Percentiles rank a stretch among this genome's conserved stretches.
Evolutionary conservation across 306 rosid genomes (phyloP).

Genomic region (Cicer arietinum): DNA sequence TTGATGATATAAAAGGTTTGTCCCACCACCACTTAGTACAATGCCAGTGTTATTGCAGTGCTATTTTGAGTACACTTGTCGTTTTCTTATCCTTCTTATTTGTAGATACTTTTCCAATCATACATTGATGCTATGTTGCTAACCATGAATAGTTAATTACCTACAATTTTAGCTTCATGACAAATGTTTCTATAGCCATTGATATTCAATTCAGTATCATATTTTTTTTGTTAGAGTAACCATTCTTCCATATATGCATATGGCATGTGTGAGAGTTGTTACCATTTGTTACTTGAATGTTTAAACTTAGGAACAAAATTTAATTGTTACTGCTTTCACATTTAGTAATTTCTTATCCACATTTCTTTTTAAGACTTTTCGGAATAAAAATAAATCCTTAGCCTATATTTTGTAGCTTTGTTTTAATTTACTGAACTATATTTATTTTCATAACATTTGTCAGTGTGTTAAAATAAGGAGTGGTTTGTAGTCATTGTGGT

Average conservation of each 20-base stretch:
- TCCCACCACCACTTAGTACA: constrained; percentile 44
- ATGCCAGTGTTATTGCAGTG: constrained; percentile 24
- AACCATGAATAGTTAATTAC: constrained; percentile 22
- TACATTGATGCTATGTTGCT: constrained; percentile 14
- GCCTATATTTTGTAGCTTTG: not conserved
- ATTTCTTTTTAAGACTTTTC: not conserved
- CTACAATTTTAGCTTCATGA: constrained; percentile 45
- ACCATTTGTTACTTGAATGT: not conserved
- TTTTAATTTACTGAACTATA: not conserved
- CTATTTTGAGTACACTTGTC: constrained; percentile 39
- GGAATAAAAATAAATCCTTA: not conserved
- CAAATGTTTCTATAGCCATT: constrained; percentile 20
- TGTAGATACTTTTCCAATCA: constrained; percentile 20
- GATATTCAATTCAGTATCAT: constrained; percentile 18
- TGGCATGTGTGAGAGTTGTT: constrained; percentile 28
- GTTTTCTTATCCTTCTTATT: constrained; percentile 35
- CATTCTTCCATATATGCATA: not conserved
- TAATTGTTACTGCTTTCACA: not conserved
- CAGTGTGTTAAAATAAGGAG: not conserved
- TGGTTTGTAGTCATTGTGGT: not conserved
- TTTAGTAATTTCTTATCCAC: constrained; percentile 17
- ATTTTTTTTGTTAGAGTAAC: constrained; percentile 2
- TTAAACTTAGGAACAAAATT: not conserved
- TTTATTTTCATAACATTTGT: not conserved
- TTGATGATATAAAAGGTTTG: constrained; percentile 40